These are phyloP conservation scores for Aspergillus niger DNA, from an alignment of 2,329 filamentous ascomycete species.

Conservation along the genomic window DNA sequence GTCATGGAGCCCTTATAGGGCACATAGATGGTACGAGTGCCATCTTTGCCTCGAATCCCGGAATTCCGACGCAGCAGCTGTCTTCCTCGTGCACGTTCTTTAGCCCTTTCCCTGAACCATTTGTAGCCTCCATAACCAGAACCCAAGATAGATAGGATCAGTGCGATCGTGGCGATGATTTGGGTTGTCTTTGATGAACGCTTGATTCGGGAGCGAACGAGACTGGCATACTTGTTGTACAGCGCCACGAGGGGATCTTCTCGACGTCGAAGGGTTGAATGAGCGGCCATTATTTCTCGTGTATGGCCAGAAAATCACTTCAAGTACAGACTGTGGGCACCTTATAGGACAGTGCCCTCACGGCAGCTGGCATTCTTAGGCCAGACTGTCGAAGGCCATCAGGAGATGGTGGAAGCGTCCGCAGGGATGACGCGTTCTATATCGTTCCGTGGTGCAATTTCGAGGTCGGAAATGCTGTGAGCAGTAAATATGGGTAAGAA, in stretches of 20 bases:
- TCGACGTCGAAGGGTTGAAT: slow-evolving; percentile 75
- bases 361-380: slow-evolving; percentile 19
- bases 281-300: slow-evolving; percentile 68
- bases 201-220: slow-evolving; percentile 56
- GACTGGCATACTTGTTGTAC: slow-evolving; percentile 52
- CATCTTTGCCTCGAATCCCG: slow-evolving; percentile 90
- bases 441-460: background rate
- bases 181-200: slow-evolving; percentile 70
- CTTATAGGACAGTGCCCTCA: slow-evolving; percentile 10
- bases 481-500: background rate
- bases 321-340: background rate
- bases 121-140: slow-evolving; percentile 75
- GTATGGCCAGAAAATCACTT: background rate
- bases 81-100: slow-evolving; percentile 79
- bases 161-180: slow-evolving; percentile 72
- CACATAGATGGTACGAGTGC: slow-evolving; percentile 90
- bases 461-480: background rate
- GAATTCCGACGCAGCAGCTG: slow-evolving; percentile 88
- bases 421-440: slow-evolving; percentile 7
- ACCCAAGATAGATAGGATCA: slow-evolving; percentile 76
- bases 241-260: slow-evolving; percentile 69
- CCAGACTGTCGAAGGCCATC: slow-evolving; percentile 22
- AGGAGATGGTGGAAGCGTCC: slow-evolving; percentile 8
- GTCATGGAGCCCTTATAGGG: slow-evolving; percentile 76
- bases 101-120: slow-evolving; percentile 71